phyloP scores from a whole-genome alignment of 345 rosid species.

The Clarkia xantiana region DNA sequence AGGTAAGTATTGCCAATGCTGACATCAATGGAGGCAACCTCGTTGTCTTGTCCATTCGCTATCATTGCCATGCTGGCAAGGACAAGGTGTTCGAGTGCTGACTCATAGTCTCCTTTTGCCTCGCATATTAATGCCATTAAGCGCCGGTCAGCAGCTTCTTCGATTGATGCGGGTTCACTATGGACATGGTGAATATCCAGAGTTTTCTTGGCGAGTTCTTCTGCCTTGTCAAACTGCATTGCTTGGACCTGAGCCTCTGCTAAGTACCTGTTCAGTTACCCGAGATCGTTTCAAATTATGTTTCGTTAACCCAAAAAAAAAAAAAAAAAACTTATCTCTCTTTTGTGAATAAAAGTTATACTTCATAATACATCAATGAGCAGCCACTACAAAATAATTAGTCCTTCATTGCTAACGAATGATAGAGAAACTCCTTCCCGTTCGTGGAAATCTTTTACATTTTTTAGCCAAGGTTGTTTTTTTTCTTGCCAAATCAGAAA shows the following conservation, averaged over 20 bases:
- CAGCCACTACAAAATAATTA: too few species aligned
- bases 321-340: too few species aligned
- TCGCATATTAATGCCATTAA: conserved; percentile 85
- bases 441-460: too few species aligned
- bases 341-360: too few species aligned
- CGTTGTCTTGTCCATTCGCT: conserved; percentile 79
- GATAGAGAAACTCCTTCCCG: too few species aligned
- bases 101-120: conserved; percentile 90
- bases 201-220: conserved; percentile 81
- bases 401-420: too few species aligned
- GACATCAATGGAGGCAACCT: conserved; percentile 91
- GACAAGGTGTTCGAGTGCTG: conserved; percentile 91
- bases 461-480: too few species aligned
- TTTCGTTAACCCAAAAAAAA: too few species aligned
- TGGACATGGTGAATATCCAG: conserved; percentile 91
- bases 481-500: too few species aligned
- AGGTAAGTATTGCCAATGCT: conserved; percentile 89
- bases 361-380: too few species aligned
- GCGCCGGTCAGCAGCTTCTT: conserved; percentile 95
- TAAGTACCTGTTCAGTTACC: conserved; percentile 48
- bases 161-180: conserved; percentile 93
- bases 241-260: conserved; percentile 99
- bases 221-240: conserved; percentile 96
- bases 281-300: background rate
- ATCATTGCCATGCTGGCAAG: conserved; percentile 99